Evolutionary conservation across 2,329 filamentous ascomycete species (phyloP).

Genomic region (Raffaelea deltoideospora): DNA sequence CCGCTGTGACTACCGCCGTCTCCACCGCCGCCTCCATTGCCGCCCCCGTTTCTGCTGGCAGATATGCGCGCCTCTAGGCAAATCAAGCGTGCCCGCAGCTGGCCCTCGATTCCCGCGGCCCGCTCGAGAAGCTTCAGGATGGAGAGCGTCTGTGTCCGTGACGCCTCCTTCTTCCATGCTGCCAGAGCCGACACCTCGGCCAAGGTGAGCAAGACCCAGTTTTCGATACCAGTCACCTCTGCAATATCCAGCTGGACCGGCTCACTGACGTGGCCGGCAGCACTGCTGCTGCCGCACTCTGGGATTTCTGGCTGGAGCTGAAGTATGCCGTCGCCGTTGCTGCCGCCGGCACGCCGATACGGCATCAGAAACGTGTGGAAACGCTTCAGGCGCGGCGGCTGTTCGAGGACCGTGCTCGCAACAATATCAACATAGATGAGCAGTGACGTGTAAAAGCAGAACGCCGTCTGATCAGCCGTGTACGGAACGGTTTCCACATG

Average conservation of each 20-base stretch:
- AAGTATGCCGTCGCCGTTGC: too few species aligned
- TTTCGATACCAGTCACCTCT: conserved; percentile 38
- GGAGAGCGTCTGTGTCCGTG: conserved; percentile 26
- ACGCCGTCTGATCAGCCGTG: conserved; percentile 18
- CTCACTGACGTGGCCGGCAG: too few species aligned
- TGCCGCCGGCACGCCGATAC: too few species aligned
- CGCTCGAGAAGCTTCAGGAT: conserved; percentile 28
- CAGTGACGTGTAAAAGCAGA: conserved; percentile 17
- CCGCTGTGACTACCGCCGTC: too few species aligned
- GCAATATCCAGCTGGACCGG: conserved; percentile 26
- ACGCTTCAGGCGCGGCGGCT: conserved; percentile 17
- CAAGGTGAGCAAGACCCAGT: conserved; percentile 40
- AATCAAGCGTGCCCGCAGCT: conserved; percentile 18
- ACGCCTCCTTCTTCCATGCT: conserved; percentile 37
- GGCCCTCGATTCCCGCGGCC: conserved; percentile 23
- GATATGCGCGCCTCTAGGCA: conserved; percentile 10
- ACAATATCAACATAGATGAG: conserved; percentile 22
- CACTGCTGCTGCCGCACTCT: background rate
- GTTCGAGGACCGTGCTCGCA: conserved; percentile 17
- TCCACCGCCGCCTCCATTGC: too few species aligned
- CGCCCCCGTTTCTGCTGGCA: too few species aligned
- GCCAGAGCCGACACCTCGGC: conserved; percentile 37
- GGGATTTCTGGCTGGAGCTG: too few species aligned
- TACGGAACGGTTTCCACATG: conserved; percentile 8
- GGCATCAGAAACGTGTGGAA: conserved; percentile 16